A percentile compares a stretch with the other conserved stretches of the same genome.
phyloP scores from a whole-genome alignment of 2,329 filamentous ascomycete genomes.

The Venturia aucupariae region DNA sequence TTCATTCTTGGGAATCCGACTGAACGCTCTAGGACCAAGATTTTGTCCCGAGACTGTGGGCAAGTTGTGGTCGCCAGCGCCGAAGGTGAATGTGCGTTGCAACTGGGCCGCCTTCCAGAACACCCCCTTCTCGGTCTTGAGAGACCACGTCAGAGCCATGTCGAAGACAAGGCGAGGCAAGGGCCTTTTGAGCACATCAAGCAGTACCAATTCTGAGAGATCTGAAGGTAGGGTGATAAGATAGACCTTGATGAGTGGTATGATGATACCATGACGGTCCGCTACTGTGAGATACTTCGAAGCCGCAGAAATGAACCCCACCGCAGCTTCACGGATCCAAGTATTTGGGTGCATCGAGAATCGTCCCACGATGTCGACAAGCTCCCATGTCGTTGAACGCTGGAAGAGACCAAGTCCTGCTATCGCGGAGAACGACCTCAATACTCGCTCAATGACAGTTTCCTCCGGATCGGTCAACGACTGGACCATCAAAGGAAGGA shows the following conservation, averaged over 20 bases:
- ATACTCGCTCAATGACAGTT: slow-evolving; percentile 81
- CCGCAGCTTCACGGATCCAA: slow-evolving; percentile 87
- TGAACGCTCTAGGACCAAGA: slow-evolving; percentile 47
- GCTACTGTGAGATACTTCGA: slow-evolving; percentile 67
- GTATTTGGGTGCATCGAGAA: slow-evolving; percentile 91
- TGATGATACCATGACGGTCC: slow-evolving; percentile 73
- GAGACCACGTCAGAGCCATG: slow-evolving; percentile 76
- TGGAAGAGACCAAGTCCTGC: slow-evolving; percentile 82
- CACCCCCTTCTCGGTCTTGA: slow-evolving; percentile 65
- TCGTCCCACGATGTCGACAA: slow-evolving; percentile 71
- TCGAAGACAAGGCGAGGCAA: slow-evolving; percentile 74
- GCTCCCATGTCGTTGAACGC: slow-evolving; percentile 73
- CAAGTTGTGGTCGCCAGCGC: slow-evolving; percentile 45
- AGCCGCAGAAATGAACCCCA: slow-evolving; percentile 71
- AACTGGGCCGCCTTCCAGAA: slow-evolving; percentile 79
- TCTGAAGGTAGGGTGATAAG: slow-evolving; percentile 63
- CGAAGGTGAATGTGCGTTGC: slow-evolving; percentile 60
- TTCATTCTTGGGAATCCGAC: slow-evolving; percentile 64
- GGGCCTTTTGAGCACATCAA: slow-evolving; percentile 77
- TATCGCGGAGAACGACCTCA: slow-evolving; percentile 81
- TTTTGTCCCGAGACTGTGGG: slow-evolving; percentile 50
- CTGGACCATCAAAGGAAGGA: slow-evolving; percentile 90
- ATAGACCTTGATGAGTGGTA: slow-evolving; percentile 73
- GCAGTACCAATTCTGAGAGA: slow-evolving; percentile 62
- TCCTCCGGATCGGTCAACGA: slow-evolving; percentile 89